Percentiles rank a stretch among this genome's conserved stretches.
Conservation (phyloP, 345 rosid species). For the Hypericum androsaemum region DNA sequence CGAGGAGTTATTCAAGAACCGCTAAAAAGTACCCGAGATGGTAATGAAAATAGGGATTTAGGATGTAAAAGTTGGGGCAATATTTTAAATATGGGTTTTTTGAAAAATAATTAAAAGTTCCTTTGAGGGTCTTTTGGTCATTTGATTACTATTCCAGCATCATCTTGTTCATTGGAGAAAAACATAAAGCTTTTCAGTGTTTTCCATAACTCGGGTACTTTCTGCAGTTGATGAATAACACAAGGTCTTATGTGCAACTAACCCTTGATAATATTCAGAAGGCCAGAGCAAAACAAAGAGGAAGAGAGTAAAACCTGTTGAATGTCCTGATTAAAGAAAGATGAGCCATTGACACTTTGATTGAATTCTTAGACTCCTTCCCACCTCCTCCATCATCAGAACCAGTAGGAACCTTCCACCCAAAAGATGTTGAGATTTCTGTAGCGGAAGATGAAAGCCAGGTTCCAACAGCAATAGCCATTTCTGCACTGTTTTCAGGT, state of each 20-base stretch:
- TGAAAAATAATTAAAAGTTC: too few relatives aligned
- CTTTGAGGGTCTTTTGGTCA: too few relatives aligned
- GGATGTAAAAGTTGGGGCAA: too few relatives aligned
- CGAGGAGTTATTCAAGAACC: too few relatives aligned
- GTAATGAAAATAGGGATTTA: too few relatives aligned
- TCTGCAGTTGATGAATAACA: not conserved
- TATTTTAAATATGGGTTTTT: too few relatives aligned
- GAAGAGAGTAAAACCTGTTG: conserved; percentile 47
- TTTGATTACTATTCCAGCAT: too few relatives aligned
- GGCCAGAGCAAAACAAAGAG: conserved; percentile 8
- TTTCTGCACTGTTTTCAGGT: conserved; percentile 60
- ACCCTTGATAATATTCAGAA: conserved; percentile 2
- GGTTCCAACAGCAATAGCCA: conserved; percentile 44
- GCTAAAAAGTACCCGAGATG: too few relatives aligned
- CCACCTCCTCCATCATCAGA: conserved; percentile 86
- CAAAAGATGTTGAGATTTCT: conserved; percentile 69
- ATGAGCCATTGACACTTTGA: conserved; percentile 60
- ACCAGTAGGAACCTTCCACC: conserved; percentile 89
- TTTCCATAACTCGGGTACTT: too few relatives aligned
- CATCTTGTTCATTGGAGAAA: too few relatives aligned
- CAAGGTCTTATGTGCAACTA: not conserved
- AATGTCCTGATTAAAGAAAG: conserved; percentile 58
- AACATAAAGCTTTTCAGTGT: too few relatives aligned
- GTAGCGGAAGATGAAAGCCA: conserved; percentile 64
- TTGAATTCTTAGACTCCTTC: conserved; percentile 69